Conservation (phyloP, 164 flowering plant genomes). For the Vitis vinifera region ASM3070453v1 NC_081822.1:660001-660500, state of each 20-base stretch:
- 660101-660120: slow-evolving; percentile 75
- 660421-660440: slow-evolving; percentile 97
- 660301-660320: not conserved
- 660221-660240: too few relatives aligned
- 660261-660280: too few relatives aligned
- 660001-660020: not conserved
- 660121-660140: not conserved
- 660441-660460: slow-evolving; percentile 92
- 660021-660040: slow-evolving; percentile 51
- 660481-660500: slow-evolving; percentile 68
- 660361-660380: not conserved
- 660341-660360: too few relatives aligned
- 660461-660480: slow-evolving; percentile 91
- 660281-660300: too few relatives aligned
- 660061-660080: slow-evolving; percentile 69
- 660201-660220: too few relatives aligned
- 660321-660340: not conserved
- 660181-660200: too few relatives aligned
- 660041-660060: slow-evolving; percentile 79
- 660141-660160: not conserved
- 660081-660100: slow-evolving; percentile 88
- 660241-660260: too few relatives aligned
- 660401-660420: slow-evolving; percentile 15
- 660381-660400: not conserved
- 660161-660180: too few relatives aligned